Base-by-base conservation (phyloP, 1,284 basidiomycete species). In the Erythrobasidium hasegawianum region DNA sequence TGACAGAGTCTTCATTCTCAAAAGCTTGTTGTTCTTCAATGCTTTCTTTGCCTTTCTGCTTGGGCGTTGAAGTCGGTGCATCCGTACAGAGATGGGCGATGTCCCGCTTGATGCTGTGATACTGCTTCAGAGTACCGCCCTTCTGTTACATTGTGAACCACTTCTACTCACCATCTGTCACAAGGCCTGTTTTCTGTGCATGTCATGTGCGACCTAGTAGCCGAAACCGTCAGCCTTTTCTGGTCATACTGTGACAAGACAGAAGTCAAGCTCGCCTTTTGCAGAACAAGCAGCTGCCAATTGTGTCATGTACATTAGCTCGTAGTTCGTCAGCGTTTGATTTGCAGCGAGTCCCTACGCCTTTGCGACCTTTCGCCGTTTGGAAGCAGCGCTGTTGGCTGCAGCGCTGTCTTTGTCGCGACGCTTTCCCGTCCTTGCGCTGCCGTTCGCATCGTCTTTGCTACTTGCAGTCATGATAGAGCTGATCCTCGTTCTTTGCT, bases 21-120 rank as follows among this genome's bases (percentile, higher is more conserved):
- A 33, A 11, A 5, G 33, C 33, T 33, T 33, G 33, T 33, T 33
- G 33, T 11, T 33, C 33, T 33, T 33, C 33, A 33, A 4, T 33
- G 33, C 33, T 33, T 33, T 33, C 33, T 33, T 33, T 33, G 33
- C 33, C 33, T 33, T 33, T 33, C 33, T 33, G 33, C 11, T 33
- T 33, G 11, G 33, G 33, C 11, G 33, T 33, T 11, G 33, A 33
- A 33, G 33, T 33, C 18, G 68, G 45, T 54, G 27, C 72, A 38
- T 73, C 72, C 5, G 57, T 65, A 61, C 79, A 80, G 14, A 79
- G 70, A 67, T 80, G 78, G 0, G 78, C 77, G 40, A 80, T 80
- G 59, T 79, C 78, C 20, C 79, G 72, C 70, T 79, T 79, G 71
- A 80, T 74, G 67, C 79, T 68, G 50, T 18, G 11, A 16, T 33